phyloP scores from a whole-genome alignment of 164 flowering plant species.

The Saururus chinensis region DNA sequence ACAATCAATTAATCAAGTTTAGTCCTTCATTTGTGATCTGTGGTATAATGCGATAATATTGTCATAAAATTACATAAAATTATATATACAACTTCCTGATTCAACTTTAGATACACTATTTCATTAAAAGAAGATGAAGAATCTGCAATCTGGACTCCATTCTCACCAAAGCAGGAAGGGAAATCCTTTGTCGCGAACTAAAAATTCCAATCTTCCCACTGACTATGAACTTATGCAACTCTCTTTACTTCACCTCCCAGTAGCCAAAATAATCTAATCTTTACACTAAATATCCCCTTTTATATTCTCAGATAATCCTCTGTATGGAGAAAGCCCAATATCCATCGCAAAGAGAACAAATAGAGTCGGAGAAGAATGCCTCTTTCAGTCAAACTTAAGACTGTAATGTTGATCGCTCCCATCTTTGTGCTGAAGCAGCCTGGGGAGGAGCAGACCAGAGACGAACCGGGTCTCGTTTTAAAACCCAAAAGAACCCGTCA shows the following conservation, averaged over 20 bases:
- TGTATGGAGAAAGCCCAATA: neutral
- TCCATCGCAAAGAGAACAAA: neutral
- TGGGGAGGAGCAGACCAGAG: constrained; percentile 1
- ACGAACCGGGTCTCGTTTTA: neutral
- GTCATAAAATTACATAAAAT: too few relatives aligned
- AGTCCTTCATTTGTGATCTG: too few relatives aligned
- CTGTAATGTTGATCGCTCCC: constrained; percentile 8
- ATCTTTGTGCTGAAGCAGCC: constrained; percentile 3
- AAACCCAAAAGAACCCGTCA: neutral
- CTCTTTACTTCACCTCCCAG: neutral
- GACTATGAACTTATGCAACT: neutral
- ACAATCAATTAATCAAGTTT: too few relatives aligned
- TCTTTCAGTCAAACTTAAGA: constrained; percentile 5
- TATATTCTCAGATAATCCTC: too few relatives aligned
- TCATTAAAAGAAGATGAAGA: too few relatives aligned
- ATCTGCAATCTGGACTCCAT: constrained; percentile 39
- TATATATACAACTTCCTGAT: too few relatives aligned
- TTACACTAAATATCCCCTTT: too few relatives aligned
- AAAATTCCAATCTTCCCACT: neutral
- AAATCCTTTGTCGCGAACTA: constrained; percentile 27
- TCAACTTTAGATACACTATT: too few relatives aligned
- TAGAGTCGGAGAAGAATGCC: neutral
- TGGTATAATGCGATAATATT: too few relatives aligned
- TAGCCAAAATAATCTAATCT: neutral
- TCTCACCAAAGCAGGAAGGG: constrained; percentile 42